Evolutionary conservation across 768 basidiomycete species (phyloP).

Genomic region (Kondoa malvinella): DNA sequence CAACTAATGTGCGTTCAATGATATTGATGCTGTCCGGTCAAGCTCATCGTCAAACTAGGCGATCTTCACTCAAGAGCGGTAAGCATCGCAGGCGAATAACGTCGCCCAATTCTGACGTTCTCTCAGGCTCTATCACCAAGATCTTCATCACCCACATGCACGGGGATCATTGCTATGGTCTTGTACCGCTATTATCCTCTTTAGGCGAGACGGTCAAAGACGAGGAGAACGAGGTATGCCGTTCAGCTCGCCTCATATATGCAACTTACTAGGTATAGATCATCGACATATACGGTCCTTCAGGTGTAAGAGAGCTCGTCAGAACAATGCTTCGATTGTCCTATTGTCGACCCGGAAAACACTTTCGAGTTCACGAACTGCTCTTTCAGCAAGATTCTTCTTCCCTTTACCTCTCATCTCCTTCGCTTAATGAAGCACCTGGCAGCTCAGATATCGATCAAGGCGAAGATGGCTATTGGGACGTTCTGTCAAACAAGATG

Average conservation of each 20-base stretch:
- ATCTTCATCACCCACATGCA: constrained; percentile 79
- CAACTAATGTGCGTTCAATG: neutral
- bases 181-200: constrained; percentile 49
- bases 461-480: constrained; percentile 49
- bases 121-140: constrained; percentile 50
- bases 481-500: constrained; percentile 36
- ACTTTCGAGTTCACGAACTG: constrained; percentile 63
- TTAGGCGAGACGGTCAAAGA: constrained; percentile 42
- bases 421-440: constrained; percentile 49
- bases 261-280: neutral
- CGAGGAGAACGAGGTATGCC: constrained; percentile 1
- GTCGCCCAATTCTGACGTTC: constrained; percentile 21
- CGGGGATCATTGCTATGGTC: constrained; percentile 64
- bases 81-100: neutral
- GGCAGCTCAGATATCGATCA: constrained; percentile 46
- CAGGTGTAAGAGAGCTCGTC: constrained; percentile 57
- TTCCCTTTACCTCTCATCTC: constrained; percentile 31
- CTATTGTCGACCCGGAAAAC: constrained; percentile 42
- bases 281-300: constrained; percentile 54
- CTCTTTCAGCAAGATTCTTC: constrained; percentile 42
- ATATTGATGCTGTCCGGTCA: too few species aligned
- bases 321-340: constrained; percentile 56
- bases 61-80: neutral
- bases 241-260: neutral
- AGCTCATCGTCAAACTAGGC: too few species aligned